These are phyloP conservation scores for Aspergillus bertholletiae DNA, from an alignment of 495 filamentous ascomycete genomes.

Conservation along the genomic window DNA sequence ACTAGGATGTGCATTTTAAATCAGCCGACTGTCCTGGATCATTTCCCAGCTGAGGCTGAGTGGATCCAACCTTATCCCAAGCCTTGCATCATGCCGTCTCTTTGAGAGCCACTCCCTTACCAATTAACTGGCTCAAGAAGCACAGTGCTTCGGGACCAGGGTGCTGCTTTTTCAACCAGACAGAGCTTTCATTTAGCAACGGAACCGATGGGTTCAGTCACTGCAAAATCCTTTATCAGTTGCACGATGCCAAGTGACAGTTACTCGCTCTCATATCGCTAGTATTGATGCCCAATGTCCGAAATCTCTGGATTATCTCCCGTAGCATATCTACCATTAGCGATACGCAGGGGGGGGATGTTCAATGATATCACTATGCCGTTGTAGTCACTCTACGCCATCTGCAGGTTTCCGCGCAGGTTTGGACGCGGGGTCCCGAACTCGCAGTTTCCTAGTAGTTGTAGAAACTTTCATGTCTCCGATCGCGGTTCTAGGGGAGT, in stretches of 20 bases:
- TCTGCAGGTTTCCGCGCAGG: too few species aligned
- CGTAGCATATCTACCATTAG: not conserved
- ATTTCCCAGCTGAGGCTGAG: conserved; percentile 13
- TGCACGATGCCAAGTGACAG: not conserved
- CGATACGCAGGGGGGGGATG: not conserved
- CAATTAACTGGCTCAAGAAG: conserved; percentile 2
- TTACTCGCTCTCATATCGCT: not conserved
- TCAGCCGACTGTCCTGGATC: conserved; percentile 4
- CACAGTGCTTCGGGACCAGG: not conserved
- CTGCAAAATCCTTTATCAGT: not conserved
- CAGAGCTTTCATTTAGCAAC: not conserved
- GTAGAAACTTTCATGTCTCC: too few species aligned
- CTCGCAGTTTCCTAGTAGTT: too few species aligned
- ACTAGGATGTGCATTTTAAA: conserved; percentile 1
- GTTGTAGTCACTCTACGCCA: not conserved
- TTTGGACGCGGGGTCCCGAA: not conserved
- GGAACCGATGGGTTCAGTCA: not conserved
- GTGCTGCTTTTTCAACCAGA: not conserved
- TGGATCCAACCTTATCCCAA: conserved; percentile 10
- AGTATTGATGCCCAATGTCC: not conserved
- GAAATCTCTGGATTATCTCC: not conserved
- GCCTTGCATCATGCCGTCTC: conserved; percentile 11
- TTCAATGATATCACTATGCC: not conserved
- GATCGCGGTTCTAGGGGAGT: too few species aligned
- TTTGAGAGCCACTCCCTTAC: not conserved